Evolutionary conservation across 202 grass and related monocot species (phyloP), one percentile per base, ranked within the genome.

Genomic region (Setaria italica): DNA sequence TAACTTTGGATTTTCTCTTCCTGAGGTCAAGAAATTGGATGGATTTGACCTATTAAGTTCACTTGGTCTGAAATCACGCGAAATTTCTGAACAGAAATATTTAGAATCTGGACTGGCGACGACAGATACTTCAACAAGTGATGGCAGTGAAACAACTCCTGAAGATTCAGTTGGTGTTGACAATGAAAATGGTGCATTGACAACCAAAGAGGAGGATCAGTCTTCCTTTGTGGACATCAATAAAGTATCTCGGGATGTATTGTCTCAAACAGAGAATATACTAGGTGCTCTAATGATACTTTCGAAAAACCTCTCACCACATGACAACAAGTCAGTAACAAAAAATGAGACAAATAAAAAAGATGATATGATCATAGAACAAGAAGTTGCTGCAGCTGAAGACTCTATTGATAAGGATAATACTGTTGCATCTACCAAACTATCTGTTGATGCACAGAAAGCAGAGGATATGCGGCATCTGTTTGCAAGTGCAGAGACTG

Each of bases 401-500:
- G 71, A 92, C 90, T 80, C 66, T 9, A 54, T 59, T 58, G 43
- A 79, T 80, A 72, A 91, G 49, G 72, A 37, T 81, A 85, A 59
- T 83, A 21, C 35, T 51, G 54, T 74, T 72, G 39, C 89, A 70
- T 62, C 82, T 67, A 73, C 89, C 4, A 19, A 80, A 88, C 54
- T 41, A 63, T 32, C 34, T 25, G 21, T 80, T 50, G 89, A 92
- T 87, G 81, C 74, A 45, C 82, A 84, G 82, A 90, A 85, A 87
- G 81, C 83, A 71, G 89, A 93, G 51, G 91, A 95, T 80, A 98
- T 85, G 91, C 81, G 37, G 43, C 74, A 49, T 74, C 80, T 98
- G 66, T 98, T 98, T 73, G 92, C 88, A 50, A 92, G 93, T 84
- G 95, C 95, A 72, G 93, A 98, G 82, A 95, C 91, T 90, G 95